Percentiles rank a stretch among this genome's conserved stretches.
These are phyloP conservation scores for Epithemia pelagica DNA, from an alignment of 108 stramenopile species.

Conservation along the genomic window DNA sequence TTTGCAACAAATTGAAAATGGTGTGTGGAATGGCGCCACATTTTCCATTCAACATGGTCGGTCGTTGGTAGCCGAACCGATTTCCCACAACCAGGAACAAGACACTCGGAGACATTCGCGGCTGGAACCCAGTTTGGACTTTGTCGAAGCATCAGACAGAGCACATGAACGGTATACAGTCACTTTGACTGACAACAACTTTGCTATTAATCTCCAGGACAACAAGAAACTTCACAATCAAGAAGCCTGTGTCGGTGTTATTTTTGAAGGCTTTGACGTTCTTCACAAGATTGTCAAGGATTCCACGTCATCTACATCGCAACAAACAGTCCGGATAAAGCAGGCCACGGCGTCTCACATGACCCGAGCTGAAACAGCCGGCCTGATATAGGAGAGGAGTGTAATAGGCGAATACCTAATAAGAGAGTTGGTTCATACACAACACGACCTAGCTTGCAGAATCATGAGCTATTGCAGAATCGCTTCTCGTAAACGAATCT, in stretches of 20 bases:
- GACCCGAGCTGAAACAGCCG: constrained; percentile 2
- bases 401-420: no score
- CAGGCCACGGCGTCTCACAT: constrained; percentile 2
- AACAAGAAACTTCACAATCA: constrained; percentile 31
- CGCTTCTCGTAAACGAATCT: no score
- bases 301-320: constrained; percentile 6
- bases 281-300: constrained; percentile 32
- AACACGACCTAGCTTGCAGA: no score
- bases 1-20: constrained; percentile 38
- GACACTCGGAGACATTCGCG: background rate
- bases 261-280: constrained; percentile 38
- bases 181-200: constrained; percentile 23
- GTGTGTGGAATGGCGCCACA: constrained; percentile 32
- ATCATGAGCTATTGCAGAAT: no score
- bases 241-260: constrained; percentile 44
- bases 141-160: constrained; percentile 28
- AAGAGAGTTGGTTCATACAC: no score
- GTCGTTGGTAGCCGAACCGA: background rate
- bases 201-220: constrained; percentile 45
- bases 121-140: constrained; percentile 19
- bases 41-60: constrained; percentile 27
- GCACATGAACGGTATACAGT: constrained; percentile 44
- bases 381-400: constrained; percentile 5
- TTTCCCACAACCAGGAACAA: background rate
- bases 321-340: background rate